Conservation (phyloP, 768 basidiomycete genomes). For the Boletellus emodensis region DNA sequence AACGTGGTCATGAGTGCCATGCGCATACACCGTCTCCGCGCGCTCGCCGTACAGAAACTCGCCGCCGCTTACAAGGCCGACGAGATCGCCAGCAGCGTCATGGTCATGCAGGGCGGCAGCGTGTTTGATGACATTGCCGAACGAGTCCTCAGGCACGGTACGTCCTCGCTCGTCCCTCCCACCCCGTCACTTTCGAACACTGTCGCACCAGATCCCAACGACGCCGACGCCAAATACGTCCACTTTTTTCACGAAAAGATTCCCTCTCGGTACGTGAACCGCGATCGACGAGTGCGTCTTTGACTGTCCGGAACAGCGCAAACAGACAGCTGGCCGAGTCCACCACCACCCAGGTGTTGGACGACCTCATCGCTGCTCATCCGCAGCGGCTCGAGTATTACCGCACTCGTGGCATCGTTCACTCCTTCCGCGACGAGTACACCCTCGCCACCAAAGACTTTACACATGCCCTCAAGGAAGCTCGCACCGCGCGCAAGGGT, state of each 20-base stretch:
- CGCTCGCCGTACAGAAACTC: constrained; percentile 81
- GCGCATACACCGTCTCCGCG: constrained; percentile 75
- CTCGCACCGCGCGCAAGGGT: constrained; percentile 65
- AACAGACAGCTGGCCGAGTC: constrained; percentile 80
- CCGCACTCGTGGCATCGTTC: constrained; percentile 87
- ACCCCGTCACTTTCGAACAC: neutral
- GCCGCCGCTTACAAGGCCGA: constrained; percentile 83
- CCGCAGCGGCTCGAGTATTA: constrained; percentile 82
- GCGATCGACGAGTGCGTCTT: constrained; percentile 4
- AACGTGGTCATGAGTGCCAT: constrained; percentile 82
- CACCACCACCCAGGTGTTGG: constrained; percentile 71
- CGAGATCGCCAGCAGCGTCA: constrained; percentile 89
- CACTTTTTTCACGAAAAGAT: constrained; percentile 96
- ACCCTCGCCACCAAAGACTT: constrained; percentile 72
- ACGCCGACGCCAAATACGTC: constrained; percentile 80
- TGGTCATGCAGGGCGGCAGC: constrained; percentile 93
- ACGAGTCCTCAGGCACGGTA: constrained; percentile 69
- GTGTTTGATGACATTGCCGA: constrained; percentile 93
- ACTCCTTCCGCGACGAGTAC: constrained; percentile 85
- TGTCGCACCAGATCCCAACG: constrained; percentile 56
- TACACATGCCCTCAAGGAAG: constrained; percentile 75
- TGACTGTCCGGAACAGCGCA: constrained; percentile 20
- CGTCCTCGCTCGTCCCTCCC: constrained; percentile 16
- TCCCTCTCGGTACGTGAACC: constrained; percentile 69
- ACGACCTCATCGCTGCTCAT: constrained; percentile 67